phyloP scores from a whole-genome alignment of 768 basidiomycete species.

The Boletus huronensis region DNA sequence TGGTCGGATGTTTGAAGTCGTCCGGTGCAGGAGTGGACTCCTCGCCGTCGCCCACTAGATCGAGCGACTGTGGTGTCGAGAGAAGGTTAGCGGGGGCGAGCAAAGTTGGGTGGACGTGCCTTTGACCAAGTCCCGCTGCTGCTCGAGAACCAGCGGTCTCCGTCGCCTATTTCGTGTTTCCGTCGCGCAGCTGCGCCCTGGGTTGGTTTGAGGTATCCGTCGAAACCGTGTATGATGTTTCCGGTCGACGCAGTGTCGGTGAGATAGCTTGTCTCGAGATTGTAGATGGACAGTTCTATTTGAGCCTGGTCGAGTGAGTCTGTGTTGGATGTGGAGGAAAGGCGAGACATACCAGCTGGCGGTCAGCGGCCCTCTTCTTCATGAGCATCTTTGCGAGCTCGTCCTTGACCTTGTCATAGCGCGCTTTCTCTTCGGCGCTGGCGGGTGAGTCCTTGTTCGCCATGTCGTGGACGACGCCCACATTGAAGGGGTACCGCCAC shows the following conservation, averaged over 20 bases:
- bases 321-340: background rate
- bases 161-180: slow-evolving; percentile 72
- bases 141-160: slow-evolving; percentile 77
- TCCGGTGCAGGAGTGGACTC: slow-evolving; percentile 60
- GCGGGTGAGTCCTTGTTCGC: slow-evolving; percentile 40
- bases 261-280: slow-evolving; percentile 70
- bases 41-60: slow-evolving; percentile 68
- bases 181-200: slow-evolving; percentile 49
- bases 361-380: slow-evolving; percentile 73
- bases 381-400: slow-evolving; percentile 71
- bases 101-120: slow-evolving; percentile 36
- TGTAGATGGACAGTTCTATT: slow-evolving; percentile 76
- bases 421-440: slow-evolving; percentile 63
- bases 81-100: slow-evolving; percentile 3
- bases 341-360: slow-evolving; percentile 57
- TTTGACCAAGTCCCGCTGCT: slow-evolving; percentile 77
- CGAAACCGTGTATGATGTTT: slow-evolving; percentile 86
- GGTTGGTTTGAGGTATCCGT: slow-evolving; percentile 78
- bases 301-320: slow-evolving; percentile 49
- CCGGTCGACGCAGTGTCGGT: slow-evolving; percentile 80
- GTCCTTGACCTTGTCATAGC: slow-evolving; percentile 70
- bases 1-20: slow-evolving; percentile 64
- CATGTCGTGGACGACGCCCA: slow-evolving; percentile 21
- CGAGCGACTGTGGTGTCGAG: slow-evolving; percentile 57
- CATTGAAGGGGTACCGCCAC: background rate